Conservation (phyloP, 2,329 filamentous ascomycete species). For the Ascomycota sp. region DNA sequence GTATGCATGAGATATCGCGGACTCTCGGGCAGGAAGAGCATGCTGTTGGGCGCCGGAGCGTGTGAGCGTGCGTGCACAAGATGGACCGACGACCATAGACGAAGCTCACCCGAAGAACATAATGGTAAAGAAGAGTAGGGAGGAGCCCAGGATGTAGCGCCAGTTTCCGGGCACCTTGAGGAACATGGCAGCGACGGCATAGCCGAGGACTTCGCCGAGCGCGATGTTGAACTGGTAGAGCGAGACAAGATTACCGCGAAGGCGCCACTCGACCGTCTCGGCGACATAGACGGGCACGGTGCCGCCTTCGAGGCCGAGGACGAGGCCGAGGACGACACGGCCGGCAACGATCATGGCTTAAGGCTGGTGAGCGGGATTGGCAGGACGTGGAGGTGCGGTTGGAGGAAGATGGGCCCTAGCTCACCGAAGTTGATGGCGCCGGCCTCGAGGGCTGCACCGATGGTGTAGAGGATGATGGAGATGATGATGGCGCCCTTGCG, state of each 20-base stretch:
- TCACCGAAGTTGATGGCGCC: slow-evolving; percentile 42
- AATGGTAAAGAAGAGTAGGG: slow-evolving; percentile 41
- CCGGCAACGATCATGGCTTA: slow-evolving; percentile 45
- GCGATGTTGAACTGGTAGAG: slow-evolving; percentile 62
- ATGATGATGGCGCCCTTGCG: slow-evolving; percentile 49
- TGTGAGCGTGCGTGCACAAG: slow-evolving; percentile 18
- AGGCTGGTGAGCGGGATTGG: slow-evolving; percentile 31
- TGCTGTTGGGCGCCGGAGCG: slow-evolving; percentile 18
- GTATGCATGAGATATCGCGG: slow-evolving; percentile 54
- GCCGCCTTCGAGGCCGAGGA: slow-evolving; percentile 53
- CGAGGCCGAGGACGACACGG: slow-evolving; percentile 47
- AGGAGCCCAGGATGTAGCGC: slow-evolving; percentile 55
- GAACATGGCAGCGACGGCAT: slow-evolving; percentile 54
- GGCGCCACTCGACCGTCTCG: slow-evolving; percentile 44
- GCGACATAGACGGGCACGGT: slow-evolving; percentile 59
- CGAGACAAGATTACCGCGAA: slow-evolving; percentile 53
- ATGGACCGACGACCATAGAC: too few relatives aligned
- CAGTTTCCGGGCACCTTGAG: slow-evolving; percentile 48
- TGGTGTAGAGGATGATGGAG: slow-evolving; percentile 47
- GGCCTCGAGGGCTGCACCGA: slow-evolving; percentile 48
- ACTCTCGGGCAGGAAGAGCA: slow-evolving; percentile 51
- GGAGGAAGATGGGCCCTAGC: slow-evolving; percentile 27
- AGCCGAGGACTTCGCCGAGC: slow-evolving; percentile 52
- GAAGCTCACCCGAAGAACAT: slow-evolving; percentile 14
- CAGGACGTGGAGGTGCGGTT: slow-evolving; percentile 44